Evolutionary conservation across 2,329 filamentous ascomycete genomes (phyloP).

Genomic region (Aureobasidium leucospermi): DNA sequence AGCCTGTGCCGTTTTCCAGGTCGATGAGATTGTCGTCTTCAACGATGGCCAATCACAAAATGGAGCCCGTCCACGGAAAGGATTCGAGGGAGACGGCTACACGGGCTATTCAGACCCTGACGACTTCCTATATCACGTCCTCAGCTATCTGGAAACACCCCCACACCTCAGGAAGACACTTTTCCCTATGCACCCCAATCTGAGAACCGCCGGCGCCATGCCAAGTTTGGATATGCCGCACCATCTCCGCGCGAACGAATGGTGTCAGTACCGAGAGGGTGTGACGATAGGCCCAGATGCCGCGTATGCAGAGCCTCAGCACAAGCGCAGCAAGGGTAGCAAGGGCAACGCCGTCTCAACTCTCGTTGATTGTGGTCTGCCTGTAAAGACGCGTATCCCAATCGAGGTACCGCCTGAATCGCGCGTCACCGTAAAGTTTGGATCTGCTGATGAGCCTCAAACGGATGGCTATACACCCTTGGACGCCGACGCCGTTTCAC

Average conservation of each 20-base stretch:
- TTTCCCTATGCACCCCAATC: slow-evolving; percentile 72
- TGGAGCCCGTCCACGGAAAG: slow-evolving; percentile 18
- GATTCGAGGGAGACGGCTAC: slow-evolving; percentile 38
- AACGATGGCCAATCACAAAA: slow-evolving; percentile 53
- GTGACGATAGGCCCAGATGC: slow-evolving; percentile 45
- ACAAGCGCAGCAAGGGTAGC: slow-evolving; percentile 36
- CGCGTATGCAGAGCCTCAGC: slow-evolving; percentile 24
- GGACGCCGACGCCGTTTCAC: slow-evolving; percentile 56
- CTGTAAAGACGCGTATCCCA: slow-evolving; percentile 44
- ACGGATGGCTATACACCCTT: slow-evolving; percentile 19
- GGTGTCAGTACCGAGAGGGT: slow-evolving; percentile 73
- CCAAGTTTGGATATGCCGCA: slow-evolving; percentile 80
- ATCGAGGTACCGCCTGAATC: slow-evolving; percentile 61
- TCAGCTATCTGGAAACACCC: slow-evolving; percentile 77
- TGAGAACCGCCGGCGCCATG: slow-evolving; percentile 63
- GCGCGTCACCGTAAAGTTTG: slow-evolving; percentile 65
- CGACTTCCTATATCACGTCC: slow-evolving; percentile 70
- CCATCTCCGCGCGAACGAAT: slow-evolving; percentile 68
- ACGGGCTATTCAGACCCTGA: slow-evolving; percentile 69
- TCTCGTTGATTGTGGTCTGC: slow-evolving; percentile 45
- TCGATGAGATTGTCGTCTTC: slow-evolving; percentile 79
- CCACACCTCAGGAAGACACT: slow-evolving; percentile 70
- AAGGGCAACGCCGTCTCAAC: slow-evolving; percentile 21
- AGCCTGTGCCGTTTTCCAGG: slow-evolving; percentile 71
- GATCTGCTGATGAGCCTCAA: slow-evolving; percentile 34